Evolutionary conservation across 495 filamentous ascomycete species (phyloP), one percentile per base, ranked within the genome.

Genomic region (Hapsidospora chrysogenum): DNA sequence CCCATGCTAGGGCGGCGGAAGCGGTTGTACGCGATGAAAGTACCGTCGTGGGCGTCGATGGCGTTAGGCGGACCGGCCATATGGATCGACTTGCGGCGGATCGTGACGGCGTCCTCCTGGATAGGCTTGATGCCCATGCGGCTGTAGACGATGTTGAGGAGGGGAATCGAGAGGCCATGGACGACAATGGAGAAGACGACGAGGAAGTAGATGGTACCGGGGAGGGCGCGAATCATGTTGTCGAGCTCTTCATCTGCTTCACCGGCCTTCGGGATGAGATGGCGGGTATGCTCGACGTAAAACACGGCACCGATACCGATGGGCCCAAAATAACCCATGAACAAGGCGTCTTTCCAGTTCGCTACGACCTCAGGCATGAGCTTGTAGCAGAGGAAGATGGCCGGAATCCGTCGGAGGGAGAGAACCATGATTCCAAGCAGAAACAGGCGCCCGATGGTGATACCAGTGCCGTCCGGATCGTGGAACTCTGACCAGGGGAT

Each of bases 301-400:
- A 92, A 94, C 28, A 94, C 67, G 3, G 85, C 84, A 29, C 78
- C 82, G 5, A 94, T 82, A n/a, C 87, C 86, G 39, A 96, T 87
- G 9, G 85, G 87, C 0, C 86, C 87, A 44, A 94, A 94, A 61
- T 92, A 92, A 3, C 85, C 86, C 19, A 85, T 80, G 41, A 92
- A 92, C 1, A 76, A 57, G 3, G 85, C 82, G 40, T 89, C 81
- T n/a, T n/a, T n/a, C n/a, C n/a, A n/a, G n/a, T n/a, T n/a, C n/a
- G n/a, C n/a, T n/a, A 93, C 66, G 0, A 80, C 85, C 1, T 93
- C 54, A 29, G 69, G 62, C n/a, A 92, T 61, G 2, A 93, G 64
- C 1, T 82, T 75, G 44, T 81, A 76, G 31, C 89, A 63, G 0
- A 84, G 76, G 26, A 92, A 75, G 17, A 85, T 66, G 21, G 57